A percentile compares a stretch with the other conserved stretches of the same genome.
phyloP scores from a whole-genome alignment of 2,329 filamentous ascomycete species.

The Cercospora citrullina region DNA sequence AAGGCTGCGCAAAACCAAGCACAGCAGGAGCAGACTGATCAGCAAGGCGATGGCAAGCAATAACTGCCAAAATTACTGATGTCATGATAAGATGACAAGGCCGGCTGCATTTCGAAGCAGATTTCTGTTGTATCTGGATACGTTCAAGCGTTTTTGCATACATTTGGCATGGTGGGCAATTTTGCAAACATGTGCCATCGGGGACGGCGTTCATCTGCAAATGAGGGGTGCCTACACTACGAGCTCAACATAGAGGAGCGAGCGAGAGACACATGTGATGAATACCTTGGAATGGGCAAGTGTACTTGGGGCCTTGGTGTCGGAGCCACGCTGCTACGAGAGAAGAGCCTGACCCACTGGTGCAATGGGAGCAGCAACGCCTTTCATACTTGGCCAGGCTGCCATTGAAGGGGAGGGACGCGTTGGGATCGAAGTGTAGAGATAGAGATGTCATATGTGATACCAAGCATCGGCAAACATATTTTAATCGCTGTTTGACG shows the following conservation, averaged over 20 bases:
- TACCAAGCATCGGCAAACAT: conserved; percentile 3
- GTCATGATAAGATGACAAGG: conserved; percentile 7
- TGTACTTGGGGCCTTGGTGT: not conserved
- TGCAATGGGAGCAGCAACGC: not conserved
- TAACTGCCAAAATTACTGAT: not conserved
- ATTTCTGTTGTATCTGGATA: conserved; percentile 15
- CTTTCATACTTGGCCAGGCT: not conserved
- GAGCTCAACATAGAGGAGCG: conserved; percentile 1
- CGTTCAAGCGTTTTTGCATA: conserved; percentile 24
- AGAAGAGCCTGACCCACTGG: not conserved
- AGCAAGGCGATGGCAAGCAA: conserved; percentile 7
- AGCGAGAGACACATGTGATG: not conserved
- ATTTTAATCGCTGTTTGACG: not conserved
- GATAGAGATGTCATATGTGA: conserved; percentile 8
- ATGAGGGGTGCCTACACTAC: not conserved
- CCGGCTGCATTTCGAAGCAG: conserved; percentile 8
- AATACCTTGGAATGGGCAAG: not conserved
- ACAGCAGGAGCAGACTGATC: not conserved
- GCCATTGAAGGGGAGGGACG: not conserved
- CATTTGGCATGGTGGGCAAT: not conserved
- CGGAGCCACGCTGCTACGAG: not conserved
- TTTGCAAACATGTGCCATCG: not conserved
- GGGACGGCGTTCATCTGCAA: conserved; percentile 1
- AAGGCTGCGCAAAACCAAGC: conserved; percentile 7
- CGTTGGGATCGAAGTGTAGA: conserved; percentile 4